These are phyloP conservation scores for Kickxella alabastrina DNA, from an alignment of 192 early-diverging fungal species.

Conservation along the genomic window DNA sequence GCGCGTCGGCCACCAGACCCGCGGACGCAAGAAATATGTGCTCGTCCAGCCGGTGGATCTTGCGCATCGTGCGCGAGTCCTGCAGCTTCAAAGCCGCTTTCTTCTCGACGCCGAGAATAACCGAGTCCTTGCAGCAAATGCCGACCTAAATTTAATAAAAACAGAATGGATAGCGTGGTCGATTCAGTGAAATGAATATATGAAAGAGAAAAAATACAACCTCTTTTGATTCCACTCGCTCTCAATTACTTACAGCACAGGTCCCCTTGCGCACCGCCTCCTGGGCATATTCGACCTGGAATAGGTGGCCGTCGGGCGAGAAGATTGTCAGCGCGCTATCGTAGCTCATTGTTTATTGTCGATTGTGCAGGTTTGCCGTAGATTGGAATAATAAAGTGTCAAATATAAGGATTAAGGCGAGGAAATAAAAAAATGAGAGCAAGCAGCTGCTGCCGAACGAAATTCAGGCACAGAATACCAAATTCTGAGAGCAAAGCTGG, in stretches of 20 bases:
- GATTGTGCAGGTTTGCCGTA: too few relatives aligned
- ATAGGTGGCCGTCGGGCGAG: slow-evolving; percentile 97
- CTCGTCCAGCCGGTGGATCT: slow-evolving; percentile 95
- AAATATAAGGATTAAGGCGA: not conserved
- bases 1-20: slow-evolving; percentile 93
- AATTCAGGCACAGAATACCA: too few relatives aligned
- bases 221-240: not conserved
- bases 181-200: too few relatives aligned
- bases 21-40: slow-evolving; percentile 97
- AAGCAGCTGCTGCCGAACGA: not conserved
- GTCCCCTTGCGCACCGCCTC: slow-evolving; percentile 97
- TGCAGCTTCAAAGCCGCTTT: slow-evolving; percentile 94
- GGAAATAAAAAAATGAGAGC: slow-evolving; percentile 1
- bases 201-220: not conserved
- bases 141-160: slow-evolving; percentile 69
- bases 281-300: slow-evolving; percentile 99
- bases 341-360: slow-evolving; percentile 50
- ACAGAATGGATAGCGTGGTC: not conserved
- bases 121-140: slow-evolving; percentile 84
- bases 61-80: slow-evolving; percentile 93
- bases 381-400: slow-evolving; percentile 1
- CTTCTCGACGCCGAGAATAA: slow-evolving; percentile 95
- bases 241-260: slow-evolving; percentile 75
- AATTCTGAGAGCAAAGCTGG: too few relatives aligned
- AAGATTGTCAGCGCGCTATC: slow-evolving; percentile 93